Percentiles rank a stretch among this genome's conserved stretches.
Conservation (phyloP, 2,329 filamentous ascomycete species). For the Fusarium nurragi region DNA sequence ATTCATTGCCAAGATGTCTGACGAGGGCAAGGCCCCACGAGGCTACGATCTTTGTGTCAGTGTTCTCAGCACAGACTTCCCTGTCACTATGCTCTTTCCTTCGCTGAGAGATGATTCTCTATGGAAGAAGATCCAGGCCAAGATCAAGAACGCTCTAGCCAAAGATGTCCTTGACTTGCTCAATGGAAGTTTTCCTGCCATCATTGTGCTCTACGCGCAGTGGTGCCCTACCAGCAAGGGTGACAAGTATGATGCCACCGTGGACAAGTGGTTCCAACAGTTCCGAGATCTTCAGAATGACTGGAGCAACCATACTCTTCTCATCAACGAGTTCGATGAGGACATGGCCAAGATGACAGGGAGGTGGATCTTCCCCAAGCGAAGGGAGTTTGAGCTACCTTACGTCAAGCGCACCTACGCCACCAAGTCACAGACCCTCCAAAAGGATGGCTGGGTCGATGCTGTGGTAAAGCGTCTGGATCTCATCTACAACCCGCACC, state of each 20-base stretch:
- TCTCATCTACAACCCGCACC: conserved; percentile 31
- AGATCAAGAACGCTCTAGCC: conserved; percentile 50
- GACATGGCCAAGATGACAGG: conserved; percentile 57
- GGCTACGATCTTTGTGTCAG: conserved; percentile 60
- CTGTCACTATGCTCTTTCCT: conserved; percentile 50
- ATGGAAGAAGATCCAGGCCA: conserved; percentile 43
- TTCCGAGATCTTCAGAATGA: conserved; percentile 51
- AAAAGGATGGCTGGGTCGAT: conserved; percentile 52
- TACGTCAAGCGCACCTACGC: conserved; percentile 59
- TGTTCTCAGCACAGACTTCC: conserved; percentile 55
- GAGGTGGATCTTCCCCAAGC: conserved; percentile 58
- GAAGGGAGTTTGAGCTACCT: conserved; percentile 58
- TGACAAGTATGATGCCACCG: conserved; percentile 49
- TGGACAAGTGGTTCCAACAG: conserved; percentile 52
- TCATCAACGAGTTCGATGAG: conserved; percentile 48
- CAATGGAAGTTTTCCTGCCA: conserved; percentile 50
- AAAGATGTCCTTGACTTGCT: conserved; percentile 51
- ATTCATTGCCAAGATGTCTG: conserved; percentile 56
- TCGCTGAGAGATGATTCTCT: conserved; percentile 45
- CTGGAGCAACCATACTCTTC: conserved; percentile 32
- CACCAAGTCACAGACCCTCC: conserved; percentile 55
- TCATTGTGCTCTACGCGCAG: conserved; percentile 59
- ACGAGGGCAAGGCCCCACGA: conserved; percentile 54
- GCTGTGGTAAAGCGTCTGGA: conserved; percentile 25
- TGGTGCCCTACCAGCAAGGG: conserved; percentile 54